Evolutionary conservation across 352 stramenopile species (phyloP).

Genomic region (Phytophthora chlamydospora): DNA sequence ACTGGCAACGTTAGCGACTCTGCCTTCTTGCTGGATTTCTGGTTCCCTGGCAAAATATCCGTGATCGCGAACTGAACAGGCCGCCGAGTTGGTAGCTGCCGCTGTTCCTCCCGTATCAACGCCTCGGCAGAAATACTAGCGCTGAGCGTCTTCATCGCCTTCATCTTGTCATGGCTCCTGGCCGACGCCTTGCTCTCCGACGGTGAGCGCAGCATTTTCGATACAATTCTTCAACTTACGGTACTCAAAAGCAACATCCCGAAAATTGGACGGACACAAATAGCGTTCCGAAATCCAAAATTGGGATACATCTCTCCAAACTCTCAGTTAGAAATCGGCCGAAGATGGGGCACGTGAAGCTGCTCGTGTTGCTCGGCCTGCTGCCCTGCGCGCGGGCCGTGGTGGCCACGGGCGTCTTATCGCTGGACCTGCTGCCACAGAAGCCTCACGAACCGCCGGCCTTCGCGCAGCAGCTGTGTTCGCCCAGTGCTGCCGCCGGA

Average conservation of each 20-base stretch:
- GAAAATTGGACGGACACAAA: conserved; percentile 1
- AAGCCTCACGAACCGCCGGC: conserved; percentile 20
- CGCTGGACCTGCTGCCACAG: conserved; percentile 44
- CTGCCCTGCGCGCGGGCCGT: conserved; percentile 34
- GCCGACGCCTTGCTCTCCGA: neutral
- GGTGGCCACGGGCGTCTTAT: conserved; percentile 51
- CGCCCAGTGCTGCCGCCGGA: conserved; percentile 54
- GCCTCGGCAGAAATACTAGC: conserved; percentile 45
- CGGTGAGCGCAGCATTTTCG: conserved; percentile 4
- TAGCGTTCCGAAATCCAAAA: neutral
- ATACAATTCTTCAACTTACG: conserved; percentile 7
- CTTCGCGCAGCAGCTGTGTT: conserved; percentile 58
- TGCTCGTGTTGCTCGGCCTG: conserved; percentile 23
- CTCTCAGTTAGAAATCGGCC: conserved; percentile 14
- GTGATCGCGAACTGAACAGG: conserved; percentile 38
- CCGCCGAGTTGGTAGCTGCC: neutral
- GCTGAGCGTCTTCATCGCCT: conserved; percentile 29
- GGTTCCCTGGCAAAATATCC: conserved; percentile 33
- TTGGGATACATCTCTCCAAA: no score
- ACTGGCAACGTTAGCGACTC: neutral
- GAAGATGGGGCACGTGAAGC: conserved; percentile 1
- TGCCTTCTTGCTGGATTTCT: conserved; percentile 17
- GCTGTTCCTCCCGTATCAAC: conserved; percentile 16
- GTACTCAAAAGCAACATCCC: conserved; percentile 2
- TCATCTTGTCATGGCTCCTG: conserved; percentile 13